Base-by-base conservation (phyloP, 2,329 filamentous ascomycete genomes). In the Mariannaea elegans region DNA sequence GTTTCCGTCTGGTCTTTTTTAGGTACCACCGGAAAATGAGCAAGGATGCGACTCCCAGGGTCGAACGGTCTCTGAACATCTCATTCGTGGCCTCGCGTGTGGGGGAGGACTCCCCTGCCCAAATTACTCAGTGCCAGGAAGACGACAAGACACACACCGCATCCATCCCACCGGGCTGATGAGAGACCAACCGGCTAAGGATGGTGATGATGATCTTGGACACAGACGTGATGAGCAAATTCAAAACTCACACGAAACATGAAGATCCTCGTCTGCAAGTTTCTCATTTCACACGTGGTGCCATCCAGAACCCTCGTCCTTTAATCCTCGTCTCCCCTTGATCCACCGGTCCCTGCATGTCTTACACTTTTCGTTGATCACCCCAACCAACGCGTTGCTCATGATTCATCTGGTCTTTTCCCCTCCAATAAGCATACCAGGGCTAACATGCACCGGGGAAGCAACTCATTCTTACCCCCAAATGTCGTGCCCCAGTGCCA, bases 281-380 rank as follows among this genome's bases (percentile, higher is more conserved):
- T 27, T 23, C 51, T 58, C 55, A 52, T 58, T 49, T 56, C 45
- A 49, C 53, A 29, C 46, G 38, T 57, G 46, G 45, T 49, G 47
- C 54, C 44, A 52, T 38, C 38, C 14, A 36, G 19, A 21, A 44
- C 6, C 44, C 27, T 24, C 14, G 3, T 14, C 21, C 8, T 48
- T 27, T 31, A 31, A 23, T 14, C 16, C 42, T 42, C 44, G 12
- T 27, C 8, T 29, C 31, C 49, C 29, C 45, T 38, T n/a, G n/a
- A 31, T 16, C 16, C 44, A 46, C 50, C 34, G 45, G 46, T 48
- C 52, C 52, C 58, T 61, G 58, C 52, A 56, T 56, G 46, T 61
- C 57, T 48, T n/a, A 27, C 24, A 27, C 32, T 29, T 51, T 41
- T 23, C 14, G 38, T 21, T 29, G 24, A 36, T 24, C 36, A 27